Evolutionary conservation across 1,284 basidiomycete genomes (phyloP).

Genomic region (Fomitopsis schrenkii): DNA sequence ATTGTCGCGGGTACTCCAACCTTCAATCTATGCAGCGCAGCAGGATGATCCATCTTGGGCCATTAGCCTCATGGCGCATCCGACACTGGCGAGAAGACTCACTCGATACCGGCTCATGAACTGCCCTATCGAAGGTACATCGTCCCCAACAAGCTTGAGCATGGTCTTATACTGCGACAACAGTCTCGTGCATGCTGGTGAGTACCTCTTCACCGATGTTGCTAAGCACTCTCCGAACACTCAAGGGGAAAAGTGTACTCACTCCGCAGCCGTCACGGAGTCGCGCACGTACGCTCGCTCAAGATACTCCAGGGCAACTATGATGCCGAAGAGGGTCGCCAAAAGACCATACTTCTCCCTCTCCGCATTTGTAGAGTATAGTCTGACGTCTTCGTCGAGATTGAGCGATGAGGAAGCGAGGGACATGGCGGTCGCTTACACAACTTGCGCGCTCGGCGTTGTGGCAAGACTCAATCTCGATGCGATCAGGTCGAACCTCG

Average conservation of each 20-base stretch:
- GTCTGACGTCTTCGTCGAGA: slow-evolving; percentile 87
- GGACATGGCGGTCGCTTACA: neutral
- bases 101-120: slow-evolving; percentile 93
- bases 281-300: slow-evolving; percentile 96
- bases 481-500: neutral
- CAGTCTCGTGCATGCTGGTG: slow-evolving; percentile 89
- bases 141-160: slow-evolving; percentile 87
- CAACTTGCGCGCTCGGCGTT: neutral
- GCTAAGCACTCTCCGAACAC: slow-evolving; percentile 12
- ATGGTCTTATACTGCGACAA: slow-evolving; percentile 97
- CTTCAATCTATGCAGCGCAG: slow-evolving; percentile 84
- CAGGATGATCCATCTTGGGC: slow-evolving; percentile 87
- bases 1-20: slow-evolving; percentile 97
- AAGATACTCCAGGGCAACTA: slow-evolving; percentile 90
- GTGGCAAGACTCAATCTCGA: too few species aligned
- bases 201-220: slow-evolving; percentile 71
- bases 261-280: slow-evolving; percentile 87
- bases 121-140: slow-evolving; percentile 77
- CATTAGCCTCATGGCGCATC: neutral
- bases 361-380: slow-evolving; percentile 87
- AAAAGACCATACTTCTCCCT: slow-evolving; percentile 87
- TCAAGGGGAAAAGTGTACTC: slow-evolving; percentile 32
- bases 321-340: slow-evolving; percentile 89
- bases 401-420: slow-evolving; percentile 39
- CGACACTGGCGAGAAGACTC: slow-evolving; percentile 4